These are phyloP conservation scores for Candida easanensis DNA, from an alignment of 805 yeast genomes.

Conservation along the genomic window DNA sequence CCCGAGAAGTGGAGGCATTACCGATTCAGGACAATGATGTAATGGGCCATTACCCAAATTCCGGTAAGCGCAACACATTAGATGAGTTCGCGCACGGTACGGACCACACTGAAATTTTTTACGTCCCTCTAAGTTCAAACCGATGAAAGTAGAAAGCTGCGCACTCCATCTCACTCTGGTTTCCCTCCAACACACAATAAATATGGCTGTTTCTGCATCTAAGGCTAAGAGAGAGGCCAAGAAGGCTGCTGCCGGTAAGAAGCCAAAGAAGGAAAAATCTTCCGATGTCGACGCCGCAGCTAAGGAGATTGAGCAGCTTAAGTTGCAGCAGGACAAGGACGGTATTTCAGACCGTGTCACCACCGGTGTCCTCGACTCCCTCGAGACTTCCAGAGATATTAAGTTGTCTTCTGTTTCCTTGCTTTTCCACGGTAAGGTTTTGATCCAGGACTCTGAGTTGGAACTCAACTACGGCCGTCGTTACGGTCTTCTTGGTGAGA, in stretches of 20 bases:
- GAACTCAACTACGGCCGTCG: slow-evolving; percentile 97
- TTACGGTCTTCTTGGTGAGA: slow-evolving; percentile 96
- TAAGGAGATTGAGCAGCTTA: slow-evolving; percentile 77
- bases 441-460: slow-evolving; percentile 85
- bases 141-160: no score
- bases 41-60: not conserved
- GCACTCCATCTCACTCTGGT: not conserved
- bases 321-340: slow-evolving; percentile 88
- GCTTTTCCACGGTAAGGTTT: slow-evolving; percentile 95
- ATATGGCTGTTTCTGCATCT: slow-evolving; percentile 62
- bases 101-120: slow-evolving; percentile 16
- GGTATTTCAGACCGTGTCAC: slow-evolving; percentile 97
- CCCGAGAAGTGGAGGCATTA: no score
- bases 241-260: slow-evolving; percentile 76
- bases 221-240: slow-evolving; percentile 98
- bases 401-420: slow-evolving; percentile 87
- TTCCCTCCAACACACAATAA: not conserved
- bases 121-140: no score
- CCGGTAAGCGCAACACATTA: not conserved
- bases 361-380: slow-evolving; percentile 92
- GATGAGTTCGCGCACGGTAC: slow-evolving; percentile 4
- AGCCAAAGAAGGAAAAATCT: slow-evolving; percentile 48
- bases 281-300: slow-evolving; percentile 55
- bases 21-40: not conserved
- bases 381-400: slow-evolving; percentile 89